phyloP scores from a whole-genome alignment of 225 moss, liverwort and hornwort genomes.

The Physcomitrium patens region DNA sequence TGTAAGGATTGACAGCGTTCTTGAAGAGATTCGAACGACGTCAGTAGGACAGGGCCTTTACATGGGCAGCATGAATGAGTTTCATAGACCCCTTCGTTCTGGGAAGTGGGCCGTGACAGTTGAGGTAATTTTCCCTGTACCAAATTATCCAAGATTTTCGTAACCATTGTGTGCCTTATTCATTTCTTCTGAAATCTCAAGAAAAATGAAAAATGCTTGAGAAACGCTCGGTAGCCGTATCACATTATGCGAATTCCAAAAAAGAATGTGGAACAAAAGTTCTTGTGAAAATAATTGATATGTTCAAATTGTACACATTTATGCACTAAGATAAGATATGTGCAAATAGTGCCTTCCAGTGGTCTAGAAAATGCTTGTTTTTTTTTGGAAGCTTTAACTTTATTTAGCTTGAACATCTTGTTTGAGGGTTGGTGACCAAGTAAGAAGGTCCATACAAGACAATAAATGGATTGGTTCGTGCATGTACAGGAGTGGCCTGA shows the following conservation, averaged over 20 bases:
- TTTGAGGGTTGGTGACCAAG: neutral
- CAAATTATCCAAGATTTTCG: too few relatives aligned
- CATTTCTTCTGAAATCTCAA: too few relatives aligned
- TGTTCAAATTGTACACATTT: too few relatives aligned
- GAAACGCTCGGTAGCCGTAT: too few relatives aligned
- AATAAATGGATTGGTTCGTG: conserved; percentile 24
- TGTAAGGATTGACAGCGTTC: conserved; percentile 49
- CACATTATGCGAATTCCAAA: too few relatives aligned
- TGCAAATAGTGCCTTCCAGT: too few relatives aligned
- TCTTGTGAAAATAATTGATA: too few relatives aligned
- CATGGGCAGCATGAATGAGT: conserved; percentile 51
- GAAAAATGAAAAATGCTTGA: neutral
- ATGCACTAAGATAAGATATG: too few relatives aligned
- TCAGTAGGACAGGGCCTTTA: conserved; percentile 41
- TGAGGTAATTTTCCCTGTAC: conserved; percentile 30
- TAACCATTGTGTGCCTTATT: too few relatives aligned
- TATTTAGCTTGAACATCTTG: neutral
- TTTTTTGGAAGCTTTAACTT: neutral
- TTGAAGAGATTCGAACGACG: conserved; percentile 26
- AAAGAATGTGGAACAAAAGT: too few relatives aligned
- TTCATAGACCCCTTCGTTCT: conserved; percentile 41
- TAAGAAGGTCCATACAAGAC: neutral
- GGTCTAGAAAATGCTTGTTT: too few relatives aligned
- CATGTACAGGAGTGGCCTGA: conserved; percentile 44
- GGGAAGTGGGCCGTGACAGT: conserved; percentile 48